Percentiles rank a stretch among this genome's conserved stretches.
Conservation (phyloP, 495 filamentous ascomycete genomes). For the Daldinia caldariorum region DNA sequence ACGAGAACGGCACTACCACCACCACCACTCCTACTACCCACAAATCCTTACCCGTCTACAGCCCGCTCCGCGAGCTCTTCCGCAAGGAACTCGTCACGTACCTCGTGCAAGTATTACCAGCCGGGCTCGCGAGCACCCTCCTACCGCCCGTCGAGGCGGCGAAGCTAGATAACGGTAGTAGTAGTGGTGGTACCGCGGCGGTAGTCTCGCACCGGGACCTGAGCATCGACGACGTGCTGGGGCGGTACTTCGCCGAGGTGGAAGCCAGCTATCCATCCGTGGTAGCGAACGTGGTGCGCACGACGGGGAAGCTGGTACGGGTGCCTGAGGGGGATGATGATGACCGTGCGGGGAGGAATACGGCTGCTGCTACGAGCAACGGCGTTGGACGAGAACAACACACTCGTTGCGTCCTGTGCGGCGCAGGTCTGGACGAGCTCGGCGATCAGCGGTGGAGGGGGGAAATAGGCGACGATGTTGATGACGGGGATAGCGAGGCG, state of each 20-base stretch:
- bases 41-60: slow-evolving; percentile 57
- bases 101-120: slow-evolving; percentile 56
- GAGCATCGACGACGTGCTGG: slow-evolving; percentile 91
- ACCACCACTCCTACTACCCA: not conserved
- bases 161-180: no score
- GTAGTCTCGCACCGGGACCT: slow-evolving; percentile 74
- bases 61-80: slow-evolving; percentile 83
- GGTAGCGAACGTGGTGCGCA: slow-evolving; percentile 92
- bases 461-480: slow-evolving; percentile 52
- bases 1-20: slow-evolving; percentile 27
- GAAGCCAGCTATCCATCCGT: slow-evolving; percentile 90
- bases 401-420: slow-evolving; percentile 59
- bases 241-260: slow-evolving; percentile 85
- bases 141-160: slow-evolving; percentile 47
- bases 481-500: slow-evolving; percentile 20
- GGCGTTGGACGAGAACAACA: not conserved
- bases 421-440: slow-evolving; percentile 58
- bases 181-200: slow-evolving; percentile 35
- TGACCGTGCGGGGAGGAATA: not conserved
- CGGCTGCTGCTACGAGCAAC: not conserved
- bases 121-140: slow-evolving; percentile 61
- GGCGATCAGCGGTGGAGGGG: slow-evolving; percentile 62
- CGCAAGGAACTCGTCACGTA: slow-evolving; percentile 79
- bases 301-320: slow-evolving; percentile 78
- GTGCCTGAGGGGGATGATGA: slow-evolving; percentile 12